Base-by-base conservation (phyloP, 192 early-diverging fungal genomes). In the Coemansia sp. region DNA sequence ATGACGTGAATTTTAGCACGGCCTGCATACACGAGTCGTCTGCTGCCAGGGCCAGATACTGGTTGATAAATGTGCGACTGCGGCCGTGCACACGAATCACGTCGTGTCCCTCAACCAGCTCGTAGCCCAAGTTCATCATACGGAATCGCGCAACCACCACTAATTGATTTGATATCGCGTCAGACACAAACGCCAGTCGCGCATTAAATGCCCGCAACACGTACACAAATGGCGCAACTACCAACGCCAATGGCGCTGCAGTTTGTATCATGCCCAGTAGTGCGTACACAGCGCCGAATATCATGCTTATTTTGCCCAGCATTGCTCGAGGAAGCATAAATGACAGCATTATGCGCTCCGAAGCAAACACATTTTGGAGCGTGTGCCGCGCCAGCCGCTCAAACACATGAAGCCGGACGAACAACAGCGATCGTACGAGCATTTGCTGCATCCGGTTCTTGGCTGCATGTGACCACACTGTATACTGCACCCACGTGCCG, bases 371-470 rank as follows among this genome's bases (percentile, higher is more conserved):
- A 7, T 5, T 55, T 3, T 35, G 12, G 2, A 72, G 24, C 0
- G 45, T 57, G 2, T 66, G 61, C 29, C 49, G 58, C 15, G 70
- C 47, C 24, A 72, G 35, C 0, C 70, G 63, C 59, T 72, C 70
- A 51, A 60, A 65, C n/a, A 43, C 21, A 14, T 58, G 8, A 14
- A 72, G 51, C 4, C 43, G 63, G 6, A 38, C 49, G 22, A 35
- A 51, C 2, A 72, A 12, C 23, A 65, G n/a, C 5, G 56, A 43
- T 7, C 24, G 17, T 1, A 66, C 10, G 0, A 72, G 59, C 7
- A 9, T 7, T 4, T 49, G 32, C 5, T 45, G 59, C 63, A 66
- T 72, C 23, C 56, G 55, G 6, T 1, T 22, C 1, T 11, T 6
- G 14, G 53, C 38, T 11, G 29, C 4, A 3, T 12, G n/a, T 14